These are phyloP conservation scores for Luzula sylvatica DNA, from an alignment of 176 grass and related monocot species.

Conservation along the genomic window DNA sequence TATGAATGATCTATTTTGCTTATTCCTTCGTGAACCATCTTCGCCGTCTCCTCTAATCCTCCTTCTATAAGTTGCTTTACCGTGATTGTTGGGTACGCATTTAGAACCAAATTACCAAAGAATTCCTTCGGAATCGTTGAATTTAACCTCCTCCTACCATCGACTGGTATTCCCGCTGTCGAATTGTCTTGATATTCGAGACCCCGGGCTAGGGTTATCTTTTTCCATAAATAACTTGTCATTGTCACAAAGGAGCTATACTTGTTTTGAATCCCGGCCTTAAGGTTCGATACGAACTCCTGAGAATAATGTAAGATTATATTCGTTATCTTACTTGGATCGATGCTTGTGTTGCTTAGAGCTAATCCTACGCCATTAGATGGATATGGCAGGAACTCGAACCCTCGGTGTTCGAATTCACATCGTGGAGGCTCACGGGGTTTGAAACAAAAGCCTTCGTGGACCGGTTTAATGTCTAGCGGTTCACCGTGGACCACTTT, in stretches of 20 bases:
- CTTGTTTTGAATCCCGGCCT: slow-evolving; percentile 16
- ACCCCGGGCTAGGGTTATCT: slow-evolving; percentile 20
- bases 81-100: slow-evolving; percentile 37
- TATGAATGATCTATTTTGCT: slow-evolving; percentile 28
- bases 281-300: slow-evolving; percentile 40
- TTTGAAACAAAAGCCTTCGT: not conserved
- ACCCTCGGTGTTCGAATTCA: slow-evolving; percentile 35
- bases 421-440: slow-evolving; percentile 13
- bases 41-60: slow-evolving; percentile 34
- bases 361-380: not conserved
- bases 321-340: not conserved
- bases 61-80: slow-evolving; percentile 15
- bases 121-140: slow-evolving; percentile 23
- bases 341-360: not conserved
- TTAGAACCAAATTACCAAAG: slow-evolving; percentile 51
- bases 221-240: slow-evolving; percentile 42
- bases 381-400: slow-evolving; percentile 24
- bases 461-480: not conserved
- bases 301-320: slow-evolving; percentile 47
- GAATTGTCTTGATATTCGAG: slow-evolving; percentile 10
- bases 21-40: slow-evolving; percentile 36
- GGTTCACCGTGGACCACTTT: slow-evolving; percentile 18
- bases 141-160: slow-evolving; percentile 29
- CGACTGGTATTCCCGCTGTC: slow-evolving; percentile 38
- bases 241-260: slow-evolving; percentile 49